Evolutionary conservation across 83 land plant species (phyloP).

Genomic region (Picea engelmannii): DNA sequence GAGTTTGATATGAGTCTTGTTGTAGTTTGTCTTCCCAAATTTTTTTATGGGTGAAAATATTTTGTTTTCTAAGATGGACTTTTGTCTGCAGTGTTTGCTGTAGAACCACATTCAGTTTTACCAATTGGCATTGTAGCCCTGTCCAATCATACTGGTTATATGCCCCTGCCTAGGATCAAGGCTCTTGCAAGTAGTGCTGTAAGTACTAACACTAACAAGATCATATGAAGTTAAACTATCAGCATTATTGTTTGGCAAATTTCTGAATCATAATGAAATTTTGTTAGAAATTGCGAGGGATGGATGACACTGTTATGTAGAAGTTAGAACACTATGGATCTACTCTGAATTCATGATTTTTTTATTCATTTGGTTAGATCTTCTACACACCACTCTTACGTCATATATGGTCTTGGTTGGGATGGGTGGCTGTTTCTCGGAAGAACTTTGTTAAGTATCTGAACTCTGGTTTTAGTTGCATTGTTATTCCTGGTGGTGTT

Average conservation of each 20-base stretch:
- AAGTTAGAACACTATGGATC: background rate
- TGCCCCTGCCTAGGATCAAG: slow-evolving; percentile 80
- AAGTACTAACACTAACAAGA: slow-evolving; percentile 26
- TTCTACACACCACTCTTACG: slow-evolving; percentile 83
- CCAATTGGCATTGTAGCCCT: slow-evolving; percentile 83
- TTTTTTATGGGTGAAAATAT: background rate
- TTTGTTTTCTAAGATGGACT: slow-evolving; percentile 14
- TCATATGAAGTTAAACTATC: background rate
- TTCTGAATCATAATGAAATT: slow-evolving; percentile 1
- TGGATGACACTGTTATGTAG: background rate
- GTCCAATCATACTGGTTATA: slow-evolving; percentile 64
- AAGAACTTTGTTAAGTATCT: slow-evolving; percentile 60
- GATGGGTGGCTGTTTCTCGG: slow-evolving; percentile 73
- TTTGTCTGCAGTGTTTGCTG: slow-evolving; percentile 75
- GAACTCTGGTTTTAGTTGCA: slow-evolving; percentile 67
- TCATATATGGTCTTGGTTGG: slow-evolving; percentile 95
- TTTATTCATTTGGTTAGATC: slow-evolving; percentile 39
- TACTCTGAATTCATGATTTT: background rate
- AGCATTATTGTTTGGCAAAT: background rate
- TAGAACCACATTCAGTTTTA: slow-evolving; percentile 91
- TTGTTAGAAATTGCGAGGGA: background rate
- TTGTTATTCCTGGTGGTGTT: slow-evolving; percentile 84
- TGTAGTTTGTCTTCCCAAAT: background rate
- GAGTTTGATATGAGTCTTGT: background rate
- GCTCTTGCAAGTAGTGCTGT: slow-evolving; percentile 93